Conservation (phyloP, 2,329 filamentous ascomycete species). For the Phoma sp. region DNA sequence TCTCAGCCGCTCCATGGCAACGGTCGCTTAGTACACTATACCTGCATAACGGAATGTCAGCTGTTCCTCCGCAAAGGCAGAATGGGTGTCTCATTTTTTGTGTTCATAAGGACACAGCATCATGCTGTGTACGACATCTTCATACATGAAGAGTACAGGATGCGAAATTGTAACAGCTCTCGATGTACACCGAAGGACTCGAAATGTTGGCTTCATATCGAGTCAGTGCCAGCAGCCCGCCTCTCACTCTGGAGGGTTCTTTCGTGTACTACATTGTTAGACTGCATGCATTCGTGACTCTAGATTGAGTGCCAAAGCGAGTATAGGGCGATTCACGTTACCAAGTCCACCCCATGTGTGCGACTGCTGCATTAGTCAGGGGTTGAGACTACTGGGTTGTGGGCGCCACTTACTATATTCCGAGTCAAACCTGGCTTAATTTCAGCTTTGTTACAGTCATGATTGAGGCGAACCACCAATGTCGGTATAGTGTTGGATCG, state of each 20-base stretch:
- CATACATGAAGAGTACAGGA: neutral
- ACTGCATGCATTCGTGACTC: neutral
- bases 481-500: too few species aligned
- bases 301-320: neutral
- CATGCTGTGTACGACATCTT: slow-evolving; percentile 1
- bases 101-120: neutral
- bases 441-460: too few species aligned
- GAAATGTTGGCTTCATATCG: neutral
- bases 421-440: too few species aligned
- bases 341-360: too few species aligned
- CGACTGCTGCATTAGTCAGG: neutral
- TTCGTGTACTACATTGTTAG: neutral
- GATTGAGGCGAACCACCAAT: too few species aligned
- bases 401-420: too few species aligned
- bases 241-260: neutral
- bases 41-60: slow-evolving; percentile 6
- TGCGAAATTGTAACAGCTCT: neutral
- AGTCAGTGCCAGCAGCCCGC: neutral
- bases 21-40: neutral
- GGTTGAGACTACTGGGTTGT: slow-evolving; percentile 1
- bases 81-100: neutral
- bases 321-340: too few species aligned
- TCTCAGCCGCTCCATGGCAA: neutral
- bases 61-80: too few species aligned
- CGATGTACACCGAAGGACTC: neutral